These are phyloP conservation scores for Periconia sp. DNA, from an alignment of 2,329 filamentous ascomycete genomes.

Conservation along the genomic window DNA sequence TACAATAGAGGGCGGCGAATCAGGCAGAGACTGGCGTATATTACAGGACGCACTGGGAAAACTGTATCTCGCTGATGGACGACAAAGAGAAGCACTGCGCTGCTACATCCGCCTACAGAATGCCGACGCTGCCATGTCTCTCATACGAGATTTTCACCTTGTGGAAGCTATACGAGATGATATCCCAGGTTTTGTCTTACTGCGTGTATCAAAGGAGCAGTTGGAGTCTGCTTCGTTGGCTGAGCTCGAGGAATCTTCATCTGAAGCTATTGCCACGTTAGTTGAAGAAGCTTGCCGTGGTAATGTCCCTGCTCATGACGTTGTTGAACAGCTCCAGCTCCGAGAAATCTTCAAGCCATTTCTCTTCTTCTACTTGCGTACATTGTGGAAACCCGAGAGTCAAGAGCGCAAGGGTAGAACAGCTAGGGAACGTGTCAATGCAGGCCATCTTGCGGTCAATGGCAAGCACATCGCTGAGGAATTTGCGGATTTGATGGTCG, in stretches of 20 bases:
- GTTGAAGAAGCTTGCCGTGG: slow-evolving; percentile 91
- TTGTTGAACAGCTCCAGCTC: slow-evolving; percentile 74
- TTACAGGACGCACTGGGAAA: slow-evolving; percentile 85
- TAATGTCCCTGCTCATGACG: slow-evolving; percentile 73
- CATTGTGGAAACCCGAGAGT: slow-evolving; percentile 78
- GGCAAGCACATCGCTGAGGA: slow-evolving; percentile 74
- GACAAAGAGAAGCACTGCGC: slow-evolving; percentile 79
- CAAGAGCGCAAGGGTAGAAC: slow-evolving; percentile 46
- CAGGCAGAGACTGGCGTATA: slow-evolving; percentile 81
- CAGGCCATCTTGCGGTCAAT: slow-evolving; percentile 54
- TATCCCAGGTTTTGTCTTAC: slow-evolving; percentile 81
- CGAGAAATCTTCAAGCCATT: slow-evolving; percentile 67
- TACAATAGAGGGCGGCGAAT: slow-evolving; percentile 71
- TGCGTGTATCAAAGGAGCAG: slow-evolving; percentile 77
- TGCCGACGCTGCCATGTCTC: slow-evolving; percentile 80
- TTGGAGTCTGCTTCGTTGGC: slow-evolving; percentile 64
- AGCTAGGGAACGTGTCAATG: slow-evolving; percentile 42
- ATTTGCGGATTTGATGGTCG: slow-evolving; percentile 83
- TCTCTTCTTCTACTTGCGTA: slow-evolving; percentile 87
- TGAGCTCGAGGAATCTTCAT: slow-evolving; percentile 77
- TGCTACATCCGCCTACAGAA: slow-evolving; percentile 92
- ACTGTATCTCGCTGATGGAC: slow-evolving; percentile 78
- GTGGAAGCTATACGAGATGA: slow-evolving; percentile 87
- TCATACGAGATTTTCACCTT: slow-evolving; percentile 88
- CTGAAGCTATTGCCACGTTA: slow-evolving; percentile 81